Evolutionary conservation across 495 filamentous ascomycete species (phyloP).

Genomic region (Xylaria telfairii): DNA sequence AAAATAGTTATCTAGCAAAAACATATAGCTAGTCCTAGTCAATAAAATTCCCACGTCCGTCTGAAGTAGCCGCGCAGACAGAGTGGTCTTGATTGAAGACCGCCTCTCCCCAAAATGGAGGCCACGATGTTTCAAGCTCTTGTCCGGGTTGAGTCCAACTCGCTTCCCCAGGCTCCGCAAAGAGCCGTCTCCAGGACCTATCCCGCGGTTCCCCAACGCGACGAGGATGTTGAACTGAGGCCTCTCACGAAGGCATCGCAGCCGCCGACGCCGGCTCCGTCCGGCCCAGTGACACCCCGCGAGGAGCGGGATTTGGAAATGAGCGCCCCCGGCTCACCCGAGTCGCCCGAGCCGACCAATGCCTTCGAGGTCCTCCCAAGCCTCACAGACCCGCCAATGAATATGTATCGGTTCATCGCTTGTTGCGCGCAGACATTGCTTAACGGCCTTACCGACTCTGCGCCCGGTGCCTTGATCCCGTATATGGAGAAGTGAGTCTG

Average conservation of each 20-base stretch:
- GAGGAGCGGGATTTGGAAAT: constrained; percentile 59
- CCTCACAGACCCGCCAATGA: constrained; percentile 62
- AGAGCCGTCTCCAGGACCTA: constrained; percentile 46
- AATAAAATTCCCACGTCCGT: background rate
- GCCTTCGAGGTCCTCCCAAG: constrained; percentile 54
- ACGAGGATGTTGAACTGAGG: constrained; percentile 44
- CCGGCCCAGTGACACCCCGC: constrained; percentile 45
- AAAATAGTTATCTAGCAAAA: constrained; percentile 1
- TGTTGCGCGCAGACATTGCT: constrained; percentile 60
- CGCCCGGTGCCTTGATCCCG: constrained; percentile 75
- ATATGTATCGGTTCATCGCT: constrained; percentile 51
- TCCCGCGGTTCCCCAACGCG: constrained; percentile 43
- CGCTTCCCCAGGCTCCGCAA: constrained; percentile 38
- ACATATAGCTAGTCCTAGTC: constrained; percentile 2
- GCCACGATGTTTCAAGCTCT: constrained; percentile 35
- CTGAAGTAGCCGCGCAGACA: background rate
- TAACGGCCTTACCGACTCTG: constrained; percentile 67
- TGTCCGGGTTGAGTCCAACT: constrained; percentile 40
- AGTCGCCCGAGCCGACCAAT: constrained; percentile 31
- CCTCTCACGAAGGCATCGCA: constrained; percentile 35
- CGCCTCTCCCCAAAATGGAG: constrained; percentile 30
- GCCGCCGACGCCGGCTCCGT: constrained; percentile 32
- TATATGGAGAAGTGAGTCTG: constrained; percentile 63
- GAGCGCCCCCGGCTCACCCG: constrained; percentile 43
- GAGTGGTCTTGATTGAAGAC: constrained; percentile 1